A percentile compares a stretch with the other conserved stretches of the same genome.
Conservation (phyloP, 768 basidiomycete species). For the Trametes sanguinea region DNA sequence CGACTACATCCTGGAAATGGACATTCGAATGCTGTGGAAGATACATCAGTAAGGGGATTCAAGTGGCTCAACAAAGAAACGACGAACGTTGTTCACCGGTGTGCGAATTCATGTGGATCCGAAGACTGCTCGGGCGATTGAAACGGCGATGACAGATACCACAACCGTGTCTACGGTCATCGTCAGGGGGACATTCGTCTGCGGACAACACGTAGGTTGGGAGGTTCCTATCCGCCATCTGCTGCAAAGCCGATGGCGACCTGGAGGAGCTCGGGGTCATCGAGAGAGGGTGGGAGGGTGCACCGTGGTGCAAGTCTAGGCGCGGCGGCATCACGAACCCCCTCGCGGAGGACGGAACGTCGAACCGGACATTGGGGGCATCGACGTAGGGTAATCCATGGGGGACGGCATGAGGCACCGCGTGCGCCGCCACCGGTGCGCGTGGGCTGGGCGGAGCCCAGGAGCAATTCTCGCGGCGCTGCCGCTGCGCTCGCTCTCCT, state of each 20-base stretch:
- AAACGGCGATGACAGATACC: conserved; percentile 59
- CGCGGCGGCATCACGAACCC: not conserved
- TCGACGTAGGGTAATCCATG: not conserved
- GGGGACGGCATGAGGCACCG: not conserved
- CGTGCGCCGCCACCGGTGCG: not conserved
- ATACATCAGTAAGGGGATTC: not conserved
- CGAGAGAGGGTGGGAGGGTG: not conserved
- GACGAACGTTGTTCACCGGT: conserved; percentile 65
- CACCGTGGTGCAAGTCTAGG: not conserved
- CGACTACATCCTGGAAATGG: conserved; percentile 74
- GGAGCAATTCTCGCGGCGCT: not conserved
- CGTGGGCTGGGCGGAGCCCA: not conserved
- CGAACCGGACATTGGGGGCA: not conserved
- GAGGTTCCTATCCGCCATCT: not conserved
- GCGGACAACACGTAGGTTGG: conserved; percentile 17
- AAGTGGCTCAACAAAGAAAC: not conserved
- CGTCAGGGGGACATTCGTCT: conserved; percentile 20
- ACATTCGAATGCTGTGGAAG: conserved; percentile 63
- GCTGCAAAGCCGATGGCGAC: not conserved
- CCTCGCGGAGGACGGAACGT: not conserved
- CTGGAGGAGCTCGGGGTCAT: not conserved
- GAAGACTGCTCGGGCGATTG: conserved; percentile 65
- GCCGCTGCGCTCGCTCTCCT: not conserved
- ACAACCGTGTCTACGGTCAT: conserved; percentile 34
- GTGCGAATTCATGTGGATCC: conserved; percentile 67